Evolutionary conservation across 306 rosid genomes (phyloP), one percentile per base, ranked within the genome.

Genomic region (Cucumis sativus): DNA sequence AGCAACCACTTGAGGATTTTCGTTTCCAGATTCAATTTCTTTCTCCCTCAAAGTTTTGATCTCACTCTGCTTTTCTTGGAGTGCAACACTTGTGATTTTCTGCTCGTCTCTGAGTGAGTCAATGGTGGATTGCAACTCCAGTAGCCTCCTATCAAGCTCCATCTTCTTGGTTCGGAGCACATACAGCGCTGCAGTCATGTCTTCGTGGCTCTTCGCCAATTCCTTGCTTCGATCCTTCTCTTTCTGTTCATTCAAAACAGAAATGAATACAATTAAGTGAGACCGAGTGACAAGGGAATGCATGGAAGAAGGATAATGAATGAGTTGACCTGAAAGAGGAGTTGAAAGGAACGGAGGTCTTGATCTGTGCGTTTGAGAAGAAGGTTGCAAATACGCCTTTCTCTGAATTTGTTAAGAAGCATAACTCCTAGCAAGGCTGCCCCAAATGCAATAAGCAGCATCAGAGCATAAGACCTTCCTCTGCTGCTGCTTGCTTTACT

Each of bases 331-430:
- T 90, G 93, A 62, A 89, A 82, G 84, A 91, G 92, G 76, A 86
- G 86, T 35, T 88, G 93, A 78, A 92, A 88, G 3, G 96, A 67
- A 67, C 84, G 74, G 71, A 95, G 85, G 13, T 90, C 85, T 1
- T 49, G 74, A 52, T 90, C 97, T 84, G 81, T 95, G 58, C 86
- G 88, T 35, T 89, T 79, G 82, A 95, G 59, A 61, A 95, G 81
- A 80, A 90, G 92, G 84, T 77, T 83, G 77, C 83, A 90, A 79
- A 95, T 88, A 63, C 98, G 92, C 66, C 85, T 84, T 74, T 95
- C 98, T 82, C 92, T 90, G 79, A 92, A 87, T 83, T 88, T 92
- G 47, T 92, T 95, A 40, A 95, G 91, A 59, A 90, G 77, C 97
- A 92, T 81, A 8, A 92, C 93, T 5, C 96, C 99, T 69, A 92